These are phyloP conservation scores for Auricularia auricula-judae DNA, from an alignment of 768 basidiomycete genomes.

Conservation along the genomic window DNA sequence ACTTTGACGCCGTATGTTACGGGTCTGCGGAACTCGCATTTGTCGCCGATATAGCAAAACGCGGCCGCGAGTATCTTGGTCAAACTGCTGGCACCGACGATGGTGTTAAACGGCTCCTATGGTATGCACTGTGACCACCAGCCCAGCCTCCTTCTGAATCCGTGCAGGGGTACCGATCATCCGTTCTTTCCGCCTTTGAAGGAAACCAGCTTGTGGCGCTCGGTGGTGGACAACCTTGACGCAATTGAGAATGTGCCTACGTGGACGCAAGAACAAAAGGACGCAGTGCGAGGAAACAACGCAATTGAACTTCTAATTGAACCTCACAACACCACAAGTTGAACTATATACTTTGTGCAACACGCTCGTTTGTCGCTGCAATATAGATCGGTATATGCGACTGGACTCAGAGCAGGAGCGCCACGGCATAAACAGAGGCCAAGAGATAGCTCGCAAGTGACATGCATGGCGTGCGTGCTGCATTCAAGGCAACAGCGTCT, in stretches of 20 bases:
- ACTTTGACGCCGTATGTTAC: constrained; percentile 82
- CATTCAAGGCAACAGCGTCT: too few species aligned
- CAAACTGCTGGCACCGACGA: constrained; percentile 16
- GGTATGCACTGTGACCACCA: constrained; percentile 23
- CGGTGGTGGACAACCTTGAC: constrained; percentile 75
- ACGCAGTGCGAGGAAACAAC: constrained; percentile 59
- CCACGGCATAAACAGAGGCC: too few species aligned
- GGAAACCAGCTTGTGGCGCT: constrained; percentile 58
- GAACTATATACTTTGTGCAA: too few species aligned
- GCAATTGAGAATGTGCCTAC: constrained; percentile 59
- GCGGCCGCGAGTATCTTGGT: constrained; percentile 37
- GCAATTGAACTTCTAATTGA: constrained; percentile 52
- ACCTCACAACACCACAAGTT: not conserved
- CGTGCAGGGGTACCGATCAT: constrained; percentile 66
- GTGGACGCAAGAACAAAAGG: constrained; percentile 49
- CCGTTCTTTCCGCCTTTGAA: constrained; percentile 83
- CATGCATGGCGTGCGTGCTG: too few species aligned
- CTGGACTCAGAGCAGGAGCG: too few species aligned
- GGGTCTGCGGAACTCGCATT: constrained; percentile 78
- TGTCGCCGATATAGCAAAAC: constrained; percentile 56
- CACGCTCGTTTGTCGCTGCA: too few species aligned
- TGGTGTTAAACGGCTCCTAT: constrained; percentile 14
- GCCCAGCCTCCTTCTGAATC: constrained; percentile 30
- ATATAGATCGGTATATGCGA: too few species aligned
- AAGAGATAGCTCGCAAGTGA: too few species aligned